Evolutionary conservation across 495 filamentous ascomycete species (phyloP).

Genomic region (Xanthoparmelia taractica): DNA sequence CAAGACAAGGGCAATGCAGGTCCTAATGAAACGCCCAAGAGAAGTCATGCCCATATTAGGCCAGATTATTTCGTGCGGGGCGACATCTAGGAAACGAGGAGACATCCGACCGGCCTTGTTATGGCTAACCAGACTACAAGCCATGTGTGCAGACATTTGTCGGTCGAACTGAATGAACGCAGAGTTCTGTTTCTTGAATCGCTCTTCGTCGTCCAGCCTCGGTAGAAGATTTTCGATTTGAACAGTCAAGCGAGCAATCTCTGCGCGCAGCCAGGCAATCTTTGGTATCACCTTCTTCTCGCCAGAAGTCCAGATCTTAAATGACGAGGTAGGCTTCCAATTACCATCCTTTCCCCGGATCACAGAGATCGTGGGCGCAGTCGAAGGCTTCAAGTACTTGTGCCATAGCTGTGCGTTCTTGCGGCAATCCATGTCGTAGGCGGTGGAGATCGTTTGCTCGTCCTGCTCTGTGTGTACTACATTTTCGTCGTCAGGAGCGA

Average conservation of each 20-base stretch:
- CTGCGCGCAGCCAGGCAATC: conserved; percentile 81
- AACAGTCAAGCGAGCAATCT: conserved; percentile 78
- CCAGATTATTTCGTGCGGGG: conserved; percentile 91
- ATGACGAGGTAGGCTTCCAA: conserved; percentile 23
- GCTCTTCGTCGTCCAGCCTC: conserved; percentile 73
- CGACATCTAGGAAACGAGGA: conserved; percentile 84
- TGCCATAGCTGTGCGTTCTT: conserved; percentile 21
- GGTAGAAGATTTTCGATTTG: conserved; percentile 88
- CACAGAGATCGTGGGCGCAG: conserved; percentile 17
- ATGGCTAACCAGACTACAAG: conserved; percentile 83
- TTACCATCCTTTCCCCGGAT: conserved; percentile 15
- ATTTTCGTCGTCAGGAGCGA: conserved; percentile 10
- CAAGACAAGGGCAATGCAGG: conserved; percentile 53
- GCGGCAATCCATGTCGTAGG: conserved; percentile 21
- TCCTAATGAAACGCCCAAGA: conserved; percentile 81
- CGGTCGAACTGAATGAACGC: conserved; percentile 99
- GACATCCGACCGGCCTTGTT: conserved; percentile 91
- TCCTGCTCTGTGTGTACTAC: conserved; percentile 7
- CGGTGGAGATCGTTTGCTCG: conserved; percentile 14
- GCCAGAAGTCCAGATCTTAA: conserved; percentile 20
- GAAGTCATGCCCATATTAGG: conserved; percentile 94
- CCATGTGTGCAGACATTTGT: conserved; percentile 96
- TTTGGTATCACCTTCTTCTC: conserved; percentile 74
- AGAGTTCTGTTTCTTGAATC: conserved; percentile 68
- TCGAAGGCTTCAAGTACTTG: conserved; percentile 20